phyloP scores from a whole-genome alignment of 306 rosid species.

The Coriaria nepalensis region DNA sequence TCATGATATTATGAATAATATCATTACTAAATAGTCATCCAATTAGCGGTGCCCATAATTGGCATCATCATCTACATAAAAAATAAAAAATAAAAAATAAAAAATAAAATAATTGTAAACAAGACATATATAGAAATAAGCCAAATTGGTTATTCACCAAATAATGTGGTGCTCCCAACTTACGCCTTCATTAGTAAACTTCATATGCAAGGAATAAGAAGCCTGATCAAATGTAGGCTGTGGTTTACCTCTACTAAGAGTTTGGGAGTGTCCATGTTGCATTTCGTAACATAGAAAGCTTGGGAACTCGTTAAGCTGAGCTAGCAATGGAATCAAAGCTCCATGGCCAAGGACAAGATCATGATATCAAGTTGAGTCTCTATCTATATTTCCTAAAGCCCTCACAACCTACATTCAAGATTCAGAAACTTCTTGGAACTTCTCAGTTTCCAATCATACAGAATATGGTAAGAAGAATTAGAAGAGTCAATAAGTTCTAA shows the following conservation, averaged over 20 bases:
- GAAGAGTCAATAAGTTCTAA: background rate
- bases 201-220: slow-evolving; percentile 5
- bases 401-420: slow-evolving; percentile 58
- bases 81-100: too few species aligned
- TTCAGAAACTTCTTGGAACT: too few species aligned
- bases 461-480: background rate
- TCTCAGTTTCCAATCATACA: background rate
- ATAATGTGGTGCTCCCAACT: too few species aligned
- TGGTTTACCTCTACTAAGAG: slow-evolving; percentile 68
- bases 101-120: too few species aligned
- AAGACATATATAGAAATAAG: too few species aligned
- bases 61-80: too few species aligned
- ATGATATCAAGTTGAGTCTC: slow-evolving; percentile 65
- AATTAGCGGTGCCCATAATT: too few species aligned
- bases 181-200: too few species aligned
- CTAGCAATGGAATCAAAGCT: slow-evolving; percentile 38
- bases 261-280: slow-evolving; percentile 70
- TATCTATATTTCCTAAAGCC: slow-evolving; percentile 72
- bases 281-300: slow-evolving; percentile 65
- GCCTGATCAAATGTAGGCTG: slow-evolving; percentile 62
- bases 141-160: too few species aligned
- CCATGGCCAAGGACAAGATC: slow-evolving; percentile 64
- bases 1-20: too few species aligned
- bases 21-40: too few species aligned
- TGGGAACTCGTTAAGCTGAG: slow-evolving; percentile 62